phyloP scores from a whole-genome alignment of 805 yeast species.

The Ogataea nitratoaversa region DNA sequence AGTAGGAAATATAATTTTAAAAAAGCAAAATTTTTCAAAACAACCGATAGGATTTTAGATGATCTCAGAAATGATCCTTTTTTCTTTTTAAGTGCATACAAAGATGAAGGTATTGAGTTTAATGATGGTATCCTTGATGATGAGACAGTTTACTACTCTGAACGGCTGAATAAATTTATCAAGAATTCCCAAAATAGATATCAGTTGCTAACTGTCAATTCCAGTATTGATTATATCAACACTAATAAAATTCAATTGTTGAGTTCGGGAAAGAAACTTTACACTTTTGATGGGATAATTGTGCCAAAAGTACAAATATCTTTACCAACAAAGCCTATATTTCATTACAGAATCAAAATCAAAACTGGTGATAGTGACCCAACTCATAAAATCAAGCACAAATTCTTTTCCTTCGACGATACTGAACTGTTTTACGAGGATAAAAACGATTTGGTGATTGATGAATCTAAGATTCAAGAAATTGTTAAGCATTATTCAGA shows the following conservation, averaged over 20 bases:
- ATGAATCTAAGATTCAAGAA: slow-evolving; percentile 4
- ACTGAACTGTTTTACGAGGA: slow-evolving; percentile 25
- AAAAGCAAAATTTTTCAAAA: slow-evolving; percentile 42
- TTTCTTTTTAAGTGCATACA: slow-evolving; percentile 23
- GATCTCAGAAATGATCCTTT: slow-evolving; percentile 49
- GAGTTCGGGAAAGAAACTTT: slow-evolving; percentile 10
- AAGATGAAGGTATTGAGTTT: slow-evolving; percentile 1
- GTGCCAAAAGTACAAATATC: slow-evolving; percentile 17
- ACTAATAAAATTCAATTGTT: slow-evolving; percentile 10
- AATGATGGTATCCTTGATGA: slow-evolving; percentile 26
- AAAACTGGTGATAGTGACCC: slow-evolving; percentile 15
- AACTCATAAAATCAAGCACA: slow-evolving; percentile 17
- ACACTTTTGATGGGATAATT: slow-evolving; percentile 23
- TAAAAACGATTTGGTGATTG: slow-evolving; percentile 17
- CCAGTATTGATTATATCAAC: slow-evolving; percentile 20
- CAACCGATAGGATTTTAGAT: slow-evolving; percentile 63
- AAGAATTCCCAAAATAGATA: slow-evolving; percentile 16
- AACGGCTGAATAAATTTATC: slow-evolving; percentile 17
- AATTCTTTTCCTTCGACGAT: slow-evolving; percentile 26
- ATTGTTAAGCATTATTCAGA: slow-evolving; percentile 1
- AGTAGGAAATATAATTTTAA: slow-evolving; percentile 20
- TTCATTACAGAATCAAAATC: slow-evolving; percentile 27
- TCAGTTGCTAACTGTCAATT: slow-evolving; percentile 34
- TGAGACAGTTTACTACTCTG: slow-evolving; percentile 35
- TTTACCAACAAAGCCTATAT: slow-evolving; percentile 18